Conservation (phyloP, 2,329 filamentous ascomycete genomes). For the Trichoderma koningii region DNA sequence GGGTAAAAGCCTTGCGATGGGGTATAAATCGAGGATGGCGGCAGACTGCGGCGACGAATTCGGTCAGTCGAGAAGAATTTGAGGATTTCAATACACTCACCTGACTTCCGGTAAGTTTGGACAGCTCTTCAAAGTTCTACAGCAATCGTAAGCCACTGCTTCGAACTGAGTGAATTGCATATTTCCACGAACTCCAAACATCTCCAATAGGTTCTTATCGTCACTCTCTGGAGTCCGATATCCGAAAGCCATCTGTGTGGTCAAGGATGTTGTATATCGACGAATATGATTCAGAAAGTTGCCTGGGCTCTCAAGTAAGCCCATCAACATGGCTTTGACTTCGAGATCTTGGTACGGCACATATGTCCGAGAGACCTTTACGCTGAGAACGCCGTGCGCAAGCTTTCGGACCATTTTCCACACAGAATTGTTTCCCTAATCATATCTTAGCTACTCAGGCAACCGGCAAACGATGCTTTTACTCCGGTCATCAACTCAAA, state of each 20-base stretch:
- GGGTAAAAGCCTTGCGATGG: slow-evolving; percentile 4
- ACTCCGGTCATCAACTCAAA: background rate
- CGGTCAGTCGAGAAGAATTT: background rate
- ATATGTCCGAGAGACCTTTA: slow-evolving; percentile 15
- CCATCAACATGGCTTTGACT: slow-evolving; percentile 19
- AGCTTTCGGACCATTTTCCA: slow-evolving; percentile 18
- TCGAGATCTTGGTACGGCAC: slow-evolving; percentile 22
- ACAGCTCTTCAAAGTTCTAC: slow-evolving; percentile 20
- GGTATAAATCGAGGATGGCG: slow-evolving; percentile 13
- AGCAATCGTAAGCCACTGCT: background rate
- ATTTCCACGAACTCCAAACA: slow-evolving; percentile 8
- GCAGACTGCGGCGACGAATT: background rate
- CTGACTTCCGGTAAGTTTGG: background rate
- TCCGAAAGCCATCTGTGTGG: slow-evolving; percentile 22
- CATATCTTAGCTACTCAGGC: background rate
- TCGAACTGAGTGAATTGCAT: no score
- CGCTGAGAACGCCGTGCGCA: slow-evolving; percentile 12
- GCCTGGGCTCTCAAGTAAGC: background rate
- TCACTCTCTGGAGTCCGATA: slow-evolving; percentile 12
- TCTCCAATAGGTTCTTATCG: background rate
- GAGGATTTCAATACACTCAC: background rate
- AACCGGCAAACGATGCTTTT: background rate
- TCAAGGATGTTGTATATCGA: slow-evolving; percentile 17
- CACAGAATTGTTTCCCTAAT: background rate
- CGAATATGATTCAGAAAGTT: slow-evolving; percentile 8